A percentile compares a stretch with the other conserved stretches of the same genome.
These are phyloP conservation scores for Phylloporus sp. DNA, from an alignment of 768 basidiomycete genomes.

Conservation along the genomic window DNA sequence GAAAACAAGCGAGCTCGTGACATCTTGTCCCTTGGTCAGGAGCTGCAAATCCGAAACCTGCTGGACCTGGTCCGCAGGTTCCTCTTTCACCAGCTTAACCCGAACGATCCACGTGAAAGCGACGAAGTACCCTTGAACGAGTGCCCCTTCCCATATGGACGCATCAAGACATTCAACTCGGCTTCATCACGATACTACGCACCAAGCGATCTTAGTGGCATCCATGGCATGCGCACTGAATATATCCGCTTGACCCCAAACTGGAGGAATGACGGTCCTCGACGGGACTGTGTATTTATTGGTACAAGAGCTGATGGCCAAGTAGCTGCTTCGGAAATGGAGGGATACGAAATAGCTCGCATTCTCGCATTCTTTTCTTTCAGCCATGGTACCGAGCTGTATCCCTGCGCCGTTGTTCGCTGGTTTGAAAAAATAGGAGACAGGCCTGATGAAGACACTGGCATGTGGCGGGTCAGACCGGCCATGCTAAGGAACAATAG, in stretches of 20 bases:
- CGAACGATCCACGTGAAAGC: background rate
- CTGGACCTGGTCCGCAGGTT: background rate
- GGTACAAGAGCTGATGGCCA: background rate
- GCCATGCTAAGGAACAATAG: background rate
- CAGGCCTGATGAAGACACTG: background rate
- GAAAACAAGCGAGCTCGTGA: background rate
- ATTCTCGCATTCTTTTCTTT: background rate
- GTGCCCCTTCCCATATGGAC: background rate
- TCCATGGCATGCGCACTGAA: background rate
- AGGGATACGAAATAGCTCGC: too few species aligned
- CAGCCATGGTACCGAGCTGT: background rate
- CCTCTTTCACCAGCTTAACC: background rate
- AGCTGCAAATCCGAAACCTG: background rate
- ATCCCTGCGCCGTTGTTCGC: background rate
- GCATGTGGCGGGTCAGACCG: background rate
- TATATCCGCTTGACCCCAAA: background rate
- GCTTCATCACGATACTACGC: background rate
- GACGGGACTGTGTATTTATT: background rate
- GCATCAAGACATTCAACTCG: background rate
- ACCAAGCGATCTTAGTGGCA: background rate
- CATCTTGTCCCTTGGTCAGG: background rate
- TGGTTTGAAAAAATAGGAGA: background rate
- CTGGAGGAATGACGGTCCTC: background rate
- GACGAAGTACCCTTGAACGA: background rate
- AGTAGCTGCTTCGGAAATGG: background rate